Evolutionary conservation across 495 filamentous ascomycete species (phyloP).

Genomic region (Hyaloscypha bicolor): DNA sequence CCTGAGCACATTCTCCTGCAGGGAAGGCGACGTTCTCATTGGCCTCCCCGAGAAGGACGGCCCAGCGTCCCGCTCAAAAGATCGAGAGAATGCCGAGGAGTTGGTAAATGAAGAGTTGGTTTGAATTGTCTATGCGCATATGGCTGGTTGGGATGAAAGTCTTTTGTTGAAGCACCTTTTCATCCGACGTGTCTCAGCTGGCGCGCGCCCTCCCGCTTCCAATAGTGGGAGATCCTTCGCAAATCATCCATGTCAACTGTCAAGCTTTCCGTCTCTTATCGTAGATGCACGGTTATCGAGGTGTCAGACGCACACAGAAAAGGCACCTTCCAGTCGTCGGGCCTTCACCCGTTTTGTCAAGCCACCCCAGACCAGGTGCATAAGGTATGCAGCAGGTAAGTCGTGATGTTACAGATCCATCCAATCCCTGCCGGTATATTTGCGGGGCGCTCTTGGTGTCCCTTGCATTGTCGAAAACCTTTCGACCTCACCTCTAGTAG

Average conservation of each 20-base stretch:
- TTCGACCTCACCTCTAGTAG: too few relatives aligned
- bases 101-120: not conserved
- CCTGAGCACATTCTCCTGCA: constrained; percentile 4
- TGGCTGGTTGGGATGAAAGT: not conserved
- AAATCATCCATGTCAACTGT: not conserved
- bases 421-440: constrained; percentile 2
- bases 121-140: not conserved
- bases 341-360: constrained; percentile 5
- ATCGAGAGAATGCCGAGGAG: not conserved
- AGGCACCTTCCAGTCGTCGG: not conserved
- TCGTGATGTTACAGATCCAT: constrained; percentile 21
- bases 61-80: not conserved
- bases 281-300: constrained; percentile 1
- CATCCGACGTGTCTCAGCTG: not conserved
- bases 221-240: not conserved
- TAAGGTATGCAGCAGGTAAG: constrained; percentile 17
- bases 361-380: constrained; percentile 2
- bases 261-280: constrained; percentile 1
- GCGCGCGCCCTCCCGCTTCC: not conserved
- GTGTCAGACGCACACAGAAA: not conserved
- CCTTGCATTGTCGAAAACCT: too few relatives aligned
- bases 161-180: not conserved
- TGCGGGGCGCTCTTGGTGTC: too few relatives aligned
- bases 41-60: not conserved
- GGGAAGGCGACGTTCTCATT: not conserved